A percentile compares a stretch with the other conserved stretches of the same genome.
Conservation (phyloP, 108 stramenopile genomes). For the Pseudonitzschia multiseries region DNA sequence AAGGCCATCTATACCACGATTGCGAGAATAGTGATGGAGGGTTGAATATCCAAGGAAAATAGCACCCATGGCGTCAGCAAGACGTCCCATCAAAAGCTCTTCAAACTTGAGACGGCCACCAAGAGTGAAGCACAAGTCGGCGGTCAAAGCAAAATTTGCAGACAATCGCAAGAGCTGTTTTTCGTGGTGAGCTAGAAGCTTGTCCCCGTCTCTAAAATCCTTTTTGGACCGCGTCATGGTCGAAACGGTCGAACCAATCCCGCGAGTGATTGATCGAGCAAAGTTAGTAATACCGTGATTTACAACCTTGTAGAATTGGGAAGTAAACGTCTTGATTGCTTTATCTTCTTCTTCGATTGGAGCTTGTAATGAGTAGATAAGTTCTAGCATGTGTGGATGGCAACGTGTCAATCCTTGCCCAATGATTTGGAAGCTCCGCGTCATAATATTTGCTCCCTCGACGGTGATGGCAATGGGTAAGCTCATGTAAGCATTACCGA, state of each 20-base stretch:
- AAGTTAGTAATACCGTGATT: constrained; percentile 90
- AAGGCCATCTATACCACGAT: constrained; percentile 86
- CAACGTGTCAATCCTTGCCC: constrained; percentile 97
- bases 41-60: constrained; percentile 98
- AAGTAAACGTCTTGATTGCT: constrained; percentile 83
- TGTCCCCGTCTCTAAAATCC: constrained; percentile 91
- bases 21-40: constrained; percentile 90
- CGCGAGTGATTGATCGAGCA: constrained; percentile 66
- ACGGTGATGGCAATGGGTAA: constrained; percentile 97
- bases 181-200: constrained; percentile 81
- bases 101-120: constrained; percentile 97
- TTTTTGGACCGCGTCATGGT: constrained; percentile 73
- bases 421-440: constrained; percentile 96
- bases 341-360: constrained; percentile 83
- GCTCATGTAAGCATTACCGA: constrained; percentile 95
- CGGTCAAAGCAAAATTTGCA: constrained; percentile 95
- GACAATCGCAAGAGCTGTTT: constrained; percentile 93
- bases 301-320: constrained; percentile 90
- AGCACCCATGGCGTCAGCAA: constrained; percentile 95
- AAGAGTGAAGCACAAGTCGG: constrained; percentile 93
- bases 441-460: constrained; percentile 98
- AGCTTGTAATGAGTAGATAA: constrained; percentile 88
- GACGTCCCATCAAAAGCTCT: constrained; percentile 93
- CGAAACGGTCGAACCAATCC: constrained; percentile 70
- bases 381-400: constrained; percentile 95